phyloP scores from a whole-genome alignment of 1,284 basidiomycete genomes.

The Cutaneotrichosporon cyanovorans region DNA sequence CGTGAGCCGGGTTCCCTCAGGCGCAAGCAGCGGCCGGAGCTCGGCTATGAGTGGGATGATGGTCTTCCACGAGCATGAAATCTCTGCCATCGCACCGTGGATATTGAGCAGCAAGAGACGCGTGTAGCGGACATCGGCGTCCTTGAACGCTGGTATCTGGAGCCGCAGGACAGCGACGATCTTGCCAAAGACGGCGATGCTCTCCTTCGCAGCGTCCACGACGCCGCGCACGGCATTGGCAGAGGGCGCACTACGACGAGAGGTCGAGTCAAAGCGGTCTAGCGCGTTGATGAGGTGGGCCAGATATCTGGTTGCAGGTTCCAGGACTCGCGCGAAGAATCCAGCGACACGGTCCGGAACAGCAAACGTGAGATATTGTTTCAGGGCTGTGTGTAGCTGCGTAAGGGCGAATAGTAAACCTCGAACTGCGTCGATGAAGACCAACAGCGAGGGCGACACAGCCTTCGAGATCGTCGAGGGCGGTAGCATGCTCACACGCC shows the following conservation, averaged over 20 bases:
- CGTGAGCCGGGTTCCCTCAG: constrained; percentile 8
- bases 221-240: constrained; percentile 64
- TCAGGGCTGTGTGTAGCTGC: constrained; percentile 82
- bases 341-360: constrained; percentile 78
- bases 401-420: constrained; percentile 88
- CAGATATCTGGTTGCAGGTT: constrained; percentile 76
- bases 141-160: constrained; percentile 60
- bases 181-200: constrained; percentile 76
- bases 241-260: constrained; percentile 59
- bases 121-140: constrained; percentile 75
- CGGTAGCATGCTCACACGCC: constrained; percentile 68
- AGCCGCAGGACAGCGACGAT: constrained; percentile 73
- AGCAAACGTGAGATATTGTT: constrained; percentile 79
- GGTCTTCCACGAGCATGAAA: constrained; percentile 73
- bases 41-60: constrained; percentile 68
- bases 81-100: constrained; percentile 83
- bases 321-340: constrained; percentile 72
- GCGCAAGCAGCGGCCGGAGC: constrained; percentile 57
- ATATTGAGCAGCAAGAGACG: constrained; percentile 80
- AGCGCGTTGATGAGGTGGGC: constrained; percentile 76
- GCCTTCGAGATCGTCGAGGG: constrained; percentile 59
- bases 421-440: constrained; percentile 77
- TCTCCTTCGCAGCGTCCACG: constrained; percentile 76
- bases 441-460: constrained; percentile 64
- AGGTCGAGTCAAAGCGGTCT: constrained; percentile 83